Base-by-base conservation (phyloP, 139 green algal genomes). In the Closterium sp. region DNA sequence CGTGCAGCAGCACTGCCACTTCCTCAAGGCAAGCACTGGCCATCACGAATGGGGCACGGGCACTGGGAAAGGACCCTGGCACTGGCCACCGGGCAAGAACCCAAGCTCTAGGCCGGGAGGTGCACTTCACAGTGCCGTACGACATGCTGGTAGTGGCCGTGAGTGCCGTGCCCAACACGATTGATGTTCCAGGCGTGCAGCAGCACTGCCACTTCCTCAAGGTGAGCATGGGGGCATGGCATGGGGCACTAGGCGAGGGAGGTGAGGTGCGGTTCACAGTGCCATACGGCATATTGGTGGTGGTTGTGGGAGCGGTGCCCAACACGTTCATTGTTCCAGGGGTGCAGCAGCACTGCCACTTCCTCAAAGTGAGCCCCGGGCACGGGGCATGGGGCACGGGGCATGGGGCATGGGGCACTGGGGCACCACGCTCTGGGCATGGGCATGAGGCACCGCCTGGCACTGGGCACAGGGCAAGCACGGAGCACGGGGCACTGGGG, bases 1-100 rank as follows among this genome's bases (percentile, higher is more conserved):
- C 27, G 97, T 98, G 34, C 32, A 88, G 70, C 96, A 98, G 94
- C 86, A 98, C 94, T 96, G 93, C 91, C 96, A 96, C 90, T 98
- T 98, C 90, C 96, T 98, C 95, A 98, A 98, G 95, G 95, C 91
- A 70, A n/a, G n/a, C n/a, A n/a, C n/a, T n/a, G n/a, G n/a, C n/a
- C n/a, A n/a, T n/a, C n/a, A n/a, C n/a, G n/a, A n/a, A n/a, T n/a
- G n/a, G n/a, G n/a, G n/a, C n/a, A n/a, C n/a, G n/a, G n/a, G n/a
- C n/a, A n/a, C n/a, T n/a, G n/a, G n/a, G n/a, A n/a, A n/a, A n/a
- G n/a, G n/a, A n/a, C n/a, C n/a, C n/a, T n/a, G n/a, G n/a, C n/a
- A n/a, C n/a, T n/a, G n/a, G n/a, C n/a, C n/a, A n/a, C n/a, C n/a
- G n/a, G n/a, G n/a, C n/a, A n/a, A n/a, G n/a, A n/a, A n/a, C n/a